phyloP scores from a whole-genome alignment of 306 rosid species.

The Delonix regia region DNA sequence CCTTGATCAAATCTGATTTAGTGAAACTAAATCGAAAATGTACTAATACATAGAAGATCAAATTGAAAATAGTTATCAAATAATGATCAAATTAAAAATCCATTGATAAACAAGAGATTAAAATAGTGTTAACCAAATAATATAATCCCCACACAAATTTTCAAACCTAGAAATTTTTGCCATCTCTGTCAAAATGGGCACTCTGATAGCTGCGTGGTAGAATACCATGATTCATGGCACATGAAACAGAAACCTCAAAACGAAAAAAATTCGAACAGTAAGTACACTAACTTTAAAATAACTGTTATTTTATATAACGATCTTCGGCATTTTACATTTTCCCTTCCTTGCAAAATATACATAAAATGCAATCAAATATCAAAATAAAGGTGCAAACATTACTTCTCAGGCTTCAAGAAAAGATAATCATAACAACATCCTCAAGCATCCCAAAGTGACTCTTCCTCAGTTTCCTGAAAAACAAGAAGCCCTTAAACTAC shows the following conservation, averaged over 20 bases:
- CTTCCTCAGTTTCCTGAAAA: constrained; percentile 13
- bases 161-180: too few species aligned
- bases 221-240: neutral
- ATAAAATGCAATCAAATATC: constrained; percentile 14
- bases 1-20: too few species aligned
- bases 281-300: neutral
- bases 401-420: neutral
- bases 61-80: too few species aligned
- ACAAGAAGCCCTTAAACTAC: neutral
- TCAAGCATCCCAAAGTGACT: constrained; percentile 21
- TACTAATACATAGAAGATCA: too few species aligned
- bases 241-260: neutral
- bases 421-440: constrained; percentile 3
- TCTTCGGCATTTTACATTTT: neutral
- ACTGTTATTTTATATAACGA: neutral
- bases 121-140: too few species aligned
- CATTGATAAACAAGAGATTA: too few species aligned
- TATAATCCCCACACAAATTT: too few species aligned
- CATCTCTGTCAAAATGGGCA: too few species aligned
- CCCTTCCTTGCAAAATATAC: neutral
- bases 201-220: neutral
- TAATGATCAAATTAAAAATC: too few species aligned
- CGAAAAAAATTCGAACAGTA: neutral
- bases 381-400: constrained; percentile 23
- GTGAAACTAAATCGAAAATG: too few species aligned